A percentile compares a stretch with the other conserved stretches of the same genome.
phyloP scores from a whole-genome alignment of 352 stramenopile genomes.

The Blastocystis sp. region DNA sequence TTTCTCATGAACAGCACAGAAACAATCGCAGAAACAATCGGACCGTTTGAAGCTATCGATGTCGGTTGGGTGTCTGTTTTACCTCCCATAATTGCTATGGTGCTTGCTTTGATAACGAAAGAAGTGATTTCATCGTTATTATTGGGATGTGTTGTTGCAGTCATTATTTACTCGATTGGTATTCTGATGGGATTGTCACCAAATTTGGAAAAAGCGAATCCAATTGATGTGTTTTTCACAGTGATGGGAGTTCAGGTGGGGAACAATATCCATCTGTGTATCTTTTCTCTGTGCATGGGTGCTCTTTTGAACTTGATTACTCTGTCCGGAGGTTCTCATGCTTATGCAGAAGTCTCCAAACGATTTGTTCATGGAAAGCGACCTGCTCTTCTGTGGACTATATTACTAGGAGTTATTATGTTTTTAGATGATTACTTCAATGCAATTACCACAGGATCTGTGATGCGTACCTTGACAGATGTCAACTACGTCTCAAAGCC shows the following conservation, averaged over 20 bases:
- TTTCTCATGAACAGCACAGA: not conserved
- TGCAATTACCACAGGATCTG: slow-evolving; percentile 53
- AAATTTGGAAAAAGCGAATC: slow-evolving; percentile 6
- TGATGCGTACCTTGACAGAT: slow-evolving; percentile 50
- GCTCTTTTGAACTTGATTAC: slow-evolving; percentile 45
- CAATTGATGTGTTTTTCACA: slow-evolving; percentile 35
- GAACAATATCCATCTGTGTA: slow-evolving; percentile 24
- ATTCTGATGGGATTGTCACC: not conserved
- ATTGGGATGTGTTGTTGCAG: not conserved
- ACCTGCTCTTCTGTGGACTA: slow-evolving; percentile 27
- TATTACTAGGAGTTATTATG: slow-evolving; percentile 37
- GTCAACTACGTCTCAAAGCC: slow-evolving; percentile 49
- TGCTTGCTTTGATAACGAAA: slow-evolving; percentile 42
- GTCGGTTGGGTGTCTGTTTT: slow-evolving; percentile 37
- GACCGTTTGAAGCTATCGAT: not conserved
- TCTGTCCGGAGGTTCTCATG: slow-evolving; percentile 28
- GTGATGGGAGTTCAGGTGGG: slow-evolving; percentile 23
- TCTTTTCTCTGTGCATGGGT: slow-evolving; percentile 51
- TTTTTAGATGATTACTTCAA: slow-evolving; percentile 64
- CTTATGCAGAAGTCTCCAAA: slow-evolving; percentile 13
- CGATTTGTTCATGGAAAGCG: slow-evolving; percentile 20
- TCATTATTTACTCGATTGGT: slow-evolving; percentile 51
- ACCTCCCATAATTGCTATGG: slow-evolving; percentile 39
- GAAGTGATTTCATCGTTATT: slow-evolving; percentile 59
- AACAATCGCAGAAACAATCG: not conserved